Evolutionary conservation across 2,329 filamentous ascomycete genomes (phyloP), one percentile per base, ranked within the genome.

Genomic region (Colletotrichum echinochloae): DNA sequence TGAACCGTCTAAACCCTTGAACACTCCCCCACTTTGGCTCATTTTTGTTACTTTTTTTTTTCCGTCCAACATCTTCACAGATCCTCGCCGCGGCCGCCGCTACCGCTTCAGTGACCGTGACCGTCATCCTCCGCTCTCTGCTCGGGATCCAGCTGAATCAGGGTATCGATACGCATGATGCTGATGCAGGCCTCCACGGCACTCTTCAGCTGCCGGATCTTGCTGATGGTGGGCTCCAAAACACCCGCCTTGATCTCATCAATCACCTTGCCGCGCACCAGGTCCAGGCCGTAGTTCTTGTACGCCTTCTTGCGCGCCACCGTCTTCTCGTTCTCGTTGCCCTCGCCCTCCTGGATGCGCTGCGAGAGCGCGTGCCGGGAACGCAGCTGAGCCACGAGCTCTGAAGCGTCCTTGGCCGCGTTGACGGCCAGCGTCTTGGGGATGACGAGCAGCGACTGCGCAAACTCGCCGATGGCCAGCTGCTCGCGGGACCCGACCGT

Each of bases 91-190:
- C 20, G 12, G 20, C n/a, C 20, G 44, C 44, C 20, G 3, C 44
- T 1, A 5, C 18, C 68, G 54, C 46, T 79, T 78, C 88, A 96
- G 84, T 97, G 94, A 65, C 92, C 94, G 83, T 97, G 94, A 67
- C 94, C 94, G 78, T 96, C 93, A 83, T 97, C 92, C 75, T 89
- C 89, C 78, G 90, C 86, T 79, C 88, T 87, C 85, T 91, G 89
- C 86, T 98, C 94, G 23, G 95, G 95, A 86, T 99, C 96, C 82
- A 99, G 85, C 87, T 97, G 97, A 84, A 99, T 98, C 83, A 99
- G 87, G 74, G 96, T 98, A 85, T 99, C 96, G 80, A 99, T 99
- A 78, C 96, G 90, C 96, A 99, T 98, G 81, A 99, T 98, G 79
- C 94, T 93, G 82, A 99, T 97, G 83, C 96, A 98, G 65, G 96